Conservation (phyloP, 192 early-diverging fungal genomes). For the Chytriomyces sp. region DNA sequence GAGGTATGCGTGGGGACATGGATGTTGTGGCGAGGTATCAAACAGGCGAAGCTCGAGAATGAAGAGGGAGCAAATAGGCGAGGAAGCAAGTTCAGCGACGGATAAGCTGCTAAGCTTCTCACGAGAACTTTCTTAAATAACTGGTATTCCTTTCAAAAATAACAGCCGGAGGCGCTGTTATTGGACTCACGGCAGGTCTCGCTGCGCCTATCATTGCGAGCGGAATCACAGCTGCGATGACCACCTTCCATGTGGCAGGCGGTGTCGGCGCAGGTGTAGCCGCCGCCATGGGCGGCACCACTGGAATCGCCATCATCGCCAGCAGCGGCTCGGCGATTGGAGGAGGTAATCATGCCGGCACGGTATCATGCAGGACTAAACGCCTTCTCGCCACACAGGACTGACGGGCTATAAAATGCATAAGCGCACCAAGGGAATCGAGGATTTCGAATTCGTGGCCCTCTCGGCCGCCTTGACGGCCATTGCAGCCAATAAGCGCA, state of each 20-base stretch:
- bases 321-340: slow-evolving; percentile 87
- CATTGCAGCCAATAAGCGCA: slow-evolving; percentile 47
- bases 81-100: too few species aligned
- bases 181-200: slow-evolving; percentile 90
- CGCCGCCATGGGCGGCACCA: slow-evolving; percentile 77
- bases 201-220: slow-evolving; percentile 93
- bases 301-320: slow-evolving; percentile 88
- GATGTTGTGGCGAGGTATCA: too few species aligned
- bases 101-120: too few species aligned
- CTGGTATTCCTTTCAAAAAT: slow-evolving; percentile 3
- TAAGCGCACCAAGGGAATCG: slow-evolving; percentile 81
- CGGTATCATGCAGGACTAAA: not conserved
- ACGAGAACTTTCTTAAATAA: too few species aligned
- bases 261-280: slow-evolving; percentile 53
- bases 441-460: slow-evolving; percentile 78
- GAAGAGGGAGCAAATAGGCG: too few species aligned
- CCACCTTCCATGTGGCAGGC: slow-evolving; percentile 81
- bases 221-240: slow-evolving; percentile 84
- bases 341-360: slow-evolving; percentile 38
- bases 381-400: slow-evolving; percentile 35
- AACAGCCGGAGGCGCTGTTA: slow-evolving; percentile 75
- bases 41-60: too few species aligned
- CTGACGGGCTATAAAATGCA: slow-evolving; percentile 77
- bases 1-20: too few species aligned
- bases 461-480: slow-evolving; percentile 39